phyloP scores from a whole-genome alignment of 306 rosid genomes.

The Trifolium subterraneum region DNA sequence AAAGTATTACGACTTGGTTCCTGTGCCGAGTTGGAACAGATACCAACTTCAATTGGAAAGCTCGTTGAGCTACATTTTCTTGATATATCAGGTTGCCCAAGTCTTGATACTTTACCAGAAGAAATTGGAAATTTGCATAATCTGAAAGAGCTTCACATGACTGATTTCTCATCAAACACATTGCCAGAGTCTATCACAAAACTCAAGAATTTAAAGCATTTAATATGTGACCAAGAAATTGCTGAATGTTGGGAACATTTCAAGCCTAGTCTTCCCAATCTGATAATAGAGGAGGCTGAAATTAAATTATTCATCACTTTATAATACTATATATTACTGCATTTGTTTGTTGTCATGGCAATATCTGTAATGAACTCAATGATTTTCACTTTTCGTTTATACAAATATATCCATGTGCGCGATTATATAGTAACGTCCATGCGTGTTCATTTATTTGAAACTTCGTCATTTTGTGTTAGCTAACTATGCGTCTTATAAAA shows the following conservation, averaged over 20 bases:
- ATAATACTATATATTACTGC: not conserved
- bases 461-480: not conserved
- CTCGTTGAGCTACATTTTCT: constrained; percentile 27
- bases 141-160: constrained; percentile 38
- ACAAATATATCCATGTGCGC: not conserved
- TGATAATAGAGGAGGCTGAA: not conserved
- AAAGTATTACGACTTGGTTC: constrained; percentile 30
- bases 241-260: constrained; percentile 17
- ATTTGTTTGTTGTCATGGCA: not conserved
- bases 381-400: not conserved
- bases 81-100: constrained; percentile 40
- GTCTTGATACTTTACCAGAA: constrained; percentile 31
- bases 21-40: constrained; percentile 21
- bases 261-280: constrained; percentile 22
- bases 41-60: constrained; percentile 34
- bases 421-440: not conserved
- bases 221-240: constrained; percentile 42
- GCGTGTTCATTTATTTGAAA: not conserved
- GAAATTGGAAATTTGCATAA: constrained; percentile 30
- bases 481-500: not conserved
- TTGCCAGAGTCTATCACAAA: not conserved
- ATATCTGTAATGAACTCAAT: not conserved
- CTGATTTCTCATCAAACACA: constrained; percentile 13
- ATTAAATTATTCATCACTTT: not conserved
- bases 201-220: constrained; percentile 19